A percentile compares a stretch with the other conserved stretches of the same genome.
These are phyloP conservation scores for Aureobasidium sp. DNA, from an alignment of 2,329 filamentous ascomycete species.

Conservation along the genomic window DNA sequence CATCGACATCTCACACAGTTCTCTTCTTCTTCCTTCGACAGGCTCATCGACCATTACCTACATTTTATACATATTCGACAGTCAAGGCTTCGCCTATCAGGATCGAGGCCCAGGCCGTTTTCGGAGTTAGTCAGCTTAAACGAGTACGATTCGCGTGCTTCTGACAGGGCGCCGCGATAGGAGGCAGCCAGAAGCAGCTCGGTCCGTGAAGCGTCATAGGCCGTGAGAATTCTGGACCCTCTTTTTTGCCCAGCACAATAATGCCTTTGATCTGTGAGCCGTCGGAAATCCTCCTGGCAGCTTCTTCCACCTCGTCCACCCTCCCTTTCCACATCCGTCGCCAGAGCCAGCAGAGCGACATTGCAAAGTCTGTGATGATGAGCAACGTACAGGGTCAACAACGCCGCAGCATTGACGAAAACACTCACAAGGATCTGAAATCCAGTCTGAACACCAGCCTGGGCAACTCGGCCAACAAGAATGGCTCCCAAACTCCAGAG, in stretches of 20 bases:
- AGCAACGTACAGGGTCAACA: slow-evolving; percentile 19
- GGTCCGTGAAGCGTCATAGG: slow-evolving; percentile 1
- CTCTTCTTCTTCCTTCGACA: background rate
- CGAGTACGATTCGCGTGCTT: background rate
- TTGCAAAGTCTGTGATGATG: slow-evolving; percentile 26
- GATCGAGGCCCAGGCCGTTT: background rate
- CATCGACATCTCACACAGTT: background rate
- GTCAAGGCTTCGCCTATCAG: slow-evolving; percentile 8
- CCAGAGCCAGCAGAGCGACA: slow-evolving; percentile 27
- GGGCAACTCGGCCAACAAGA: background rate
- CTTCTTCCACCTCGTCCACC: slow-evolving; percentile 12
- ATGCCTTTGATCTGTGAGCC: slow-evolving; percentile 18
- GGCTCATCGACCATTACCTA: background rate
- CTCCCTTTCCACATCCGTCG: slow-evolving; percentile 22
- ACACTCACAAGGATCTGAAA: slow-evolving; percentile 14
- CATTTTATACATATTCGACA: background rate
- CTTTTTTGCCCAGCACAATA: slow-evolving; percentile 24
- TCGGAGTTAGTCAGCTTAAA: background rate
- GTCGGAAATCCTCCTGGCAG: slow-evolving; percentile 8
- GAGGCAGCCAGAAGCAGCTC: background rate
- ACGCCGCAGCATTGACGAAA: slow-evolving; percentile 14
- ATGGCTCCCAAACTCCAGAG: background rate
- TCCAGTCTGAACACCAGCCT: slow-evolving; percentile 14
- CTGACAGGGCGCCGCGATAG: slow-evolving; percentile 1
- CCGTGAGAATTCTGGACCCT: slow-evolving; percentile 10